Conservation (phyloP, 768 basidiomycete genomes). For the Collybiopsis confluens region DNA sequence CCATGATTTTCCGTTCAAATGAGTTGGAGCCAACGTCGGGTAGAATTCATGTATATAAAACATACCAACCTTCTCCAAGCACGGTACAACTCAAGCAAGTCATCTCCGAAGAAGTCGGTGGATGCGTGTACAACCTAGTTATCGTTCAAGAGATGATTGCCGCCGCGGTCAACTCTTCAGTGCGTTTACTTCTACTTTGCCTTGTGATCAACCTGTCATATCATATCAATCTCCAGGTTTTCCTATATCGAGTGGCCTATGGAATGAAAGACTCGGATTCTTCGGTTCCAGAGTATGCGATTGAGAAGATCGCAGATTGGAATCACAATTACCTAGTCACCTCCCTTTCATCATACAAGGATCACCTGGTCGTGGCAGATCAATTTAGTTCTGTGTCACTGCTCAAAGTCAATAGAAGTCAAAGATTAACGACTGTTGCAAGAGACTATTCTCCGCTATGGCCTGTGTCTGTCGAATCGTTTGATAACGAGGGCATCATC, state of each 20-base stretch:
- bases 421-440: slow-evolving; percentile 49
- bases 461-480: slow-evolving; percentile 62
- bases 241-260: slow-evolving; percentile 38
- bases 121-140: slow-evolving; percentile 68
- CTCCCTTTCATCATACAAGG: slow-evolving; percentile 51
- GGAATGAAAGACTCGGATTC: slow-evolving; percentile 13
- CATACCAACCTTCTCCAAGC: slow-evolving; percentile 29
- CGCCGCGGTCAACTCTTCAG: slow-evolving; percentile 74
- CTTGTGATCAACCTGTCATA: not conserved
- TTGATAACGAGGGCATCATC: slow-evolving; percentile 53
- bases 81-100: slow-evolving; percentile 23
- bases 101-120: slow-evolving; percentile 43
- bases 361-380: slow-evolving; percentile 70
- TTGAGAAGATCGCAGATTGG: slow-evolving; percentile 55
- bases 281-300: slow-evolving; percentile 24
- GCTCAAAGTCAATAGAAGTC: slow-evolving; percentile 41
- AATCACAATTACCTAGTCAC: slow-evolving; percentile 81
- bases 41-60: slow-evolving; percentile 54
- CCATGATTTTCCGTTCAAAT: slow-evolving; percentile 33
- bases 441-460: slow-evolving; percentile 75
- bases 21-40: slow-evolving; percentile 55
- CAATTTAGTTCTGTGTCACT: slow-evolving; percentile 76
- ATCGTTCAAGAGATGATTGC: slow-evolving; percentile 46
- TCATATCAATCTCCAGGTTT: slow-evolving; percentile 30
- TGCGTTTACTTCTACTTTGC: slow-evolving; percentile 29